These are phyloP conservation scores for Pichia deserticola DNA, from an alignment of 805 yeast species.

Conservation along the genomic window DNA sequence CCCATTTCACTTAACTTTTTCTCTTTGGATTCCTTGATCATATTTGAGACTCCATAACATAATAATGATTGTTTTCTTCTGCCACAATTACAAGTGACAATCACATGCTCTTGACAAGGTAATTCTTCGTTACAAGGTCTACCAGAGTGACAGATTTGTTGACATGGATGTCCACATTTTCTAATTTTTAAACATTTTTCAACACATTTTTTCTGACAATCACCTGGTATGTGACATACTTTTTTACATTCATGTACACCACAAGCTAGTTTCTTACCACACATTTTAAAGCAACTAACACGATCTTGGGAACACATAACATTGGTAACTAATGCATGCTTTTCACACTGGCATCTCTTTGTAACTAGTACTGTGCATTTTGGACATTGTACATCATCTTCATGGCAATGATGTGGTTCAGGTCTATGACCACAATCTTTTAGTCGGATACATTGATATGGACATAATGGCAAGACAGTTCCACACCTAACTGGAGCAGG, in stretches of 20 bases:
- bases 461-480: conserved; percentile 55
- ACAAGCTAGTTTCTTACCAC: conserved; percentile 42
- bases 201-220: conserved; percentile 55
- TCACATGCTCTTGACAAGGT: conserved; percentile 46
- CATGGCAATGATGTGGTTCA: conserved; percentile 71
- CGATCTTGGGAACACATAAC: conserved; percentile 61
- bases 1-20: neutral
- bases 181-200: conserved; percentile 49
- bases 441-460: conserved; percentile 52
- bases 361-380: conserved; percentile 51
- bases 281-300: conserved; percentile 62
- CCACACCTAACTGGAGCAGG: conserved; percentile 87
- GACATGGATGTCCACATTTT: conserved; percentile 66
- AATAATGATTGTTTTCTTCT: conserved; percentile 36
- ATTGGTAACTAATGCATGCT: conserved; percentile 38
- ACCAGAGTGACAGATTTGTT: conserved; percentile 52
- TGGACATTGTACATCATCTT: conserved; percentile 58
- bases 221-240: conserved; percentile 49
- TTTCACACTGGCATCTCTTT: conserved; percentile 26
- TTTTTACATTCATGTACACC: conserved; percentile 47
- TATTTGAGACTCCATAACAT: conserved; percentile 39
- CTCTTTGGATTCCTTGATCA: conserved; percentile 2
- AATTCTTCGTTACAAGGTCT: conserved; percentile 41
- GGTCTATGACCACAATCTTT: conserved; percentile 63
- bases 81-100: conserved; percentile 59